phyloP scores from a whole-genome alignment of 148 eudicot genomes.

The Rheum nobile region DNA sequence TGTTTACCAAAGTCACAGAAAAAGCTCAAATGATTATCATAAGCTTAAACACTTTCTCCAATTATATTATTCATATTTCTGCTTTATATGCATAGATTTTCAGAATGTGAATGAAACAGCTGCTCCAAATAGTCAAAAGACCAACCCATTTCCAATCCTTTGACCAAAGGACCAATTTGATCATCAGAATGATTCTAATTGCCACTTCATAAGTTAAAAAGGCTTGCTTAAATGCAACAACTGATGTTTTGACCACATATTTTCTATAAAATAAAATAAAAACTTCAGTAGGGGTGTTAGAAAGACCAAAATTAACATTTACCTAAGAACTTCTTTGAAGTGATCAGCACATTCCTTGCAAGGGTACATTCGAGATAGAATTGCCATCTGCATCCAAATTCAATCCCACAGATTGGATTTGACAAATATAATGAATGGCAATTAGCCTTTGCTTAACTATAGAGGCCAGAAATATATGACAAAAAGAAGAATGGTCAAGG shows the following conservation, averaged over 20 bases:
- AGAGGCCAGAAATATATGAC: neutral
- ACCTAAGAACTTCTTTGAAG: conserved; percentile 85
- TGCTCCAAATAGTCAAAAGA: neutral
- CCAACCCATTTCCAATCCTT: neutral
- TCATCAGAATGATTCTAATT: neutral
- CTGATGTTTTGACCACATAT: neutral
- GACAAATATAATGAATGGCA: no score
- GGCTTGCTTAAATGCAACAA: neutral
- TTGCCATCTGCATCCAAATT: conserved; percentile 58
- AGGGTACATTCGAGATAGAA: conserved; percentile 80
- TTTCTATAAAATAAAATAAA: neutral
- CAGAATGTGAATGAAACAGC: neutral
- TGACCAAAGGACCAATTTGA: neutral
- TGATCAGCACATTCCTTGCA: conserved; percentile 98
- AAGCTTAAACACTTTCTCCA: neutral
- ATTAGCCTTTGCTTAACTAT: neutral
- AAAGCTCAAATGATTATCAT: neutral
- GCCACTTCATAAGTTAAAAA: neutral
- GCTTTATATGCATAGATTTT: neutral
- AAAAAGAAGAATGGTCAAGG: neutral
- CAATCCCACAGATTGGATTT: neutral
- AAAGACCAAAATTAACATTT: neutral
- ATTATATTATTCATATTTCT: neutral
- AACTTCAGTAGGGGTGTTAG: neutral
- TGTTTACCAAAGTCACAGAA: neutral